Base-by-base conservation (phyloP, 352 stramenopile species). In the Phytopythium montanum region DNA sequence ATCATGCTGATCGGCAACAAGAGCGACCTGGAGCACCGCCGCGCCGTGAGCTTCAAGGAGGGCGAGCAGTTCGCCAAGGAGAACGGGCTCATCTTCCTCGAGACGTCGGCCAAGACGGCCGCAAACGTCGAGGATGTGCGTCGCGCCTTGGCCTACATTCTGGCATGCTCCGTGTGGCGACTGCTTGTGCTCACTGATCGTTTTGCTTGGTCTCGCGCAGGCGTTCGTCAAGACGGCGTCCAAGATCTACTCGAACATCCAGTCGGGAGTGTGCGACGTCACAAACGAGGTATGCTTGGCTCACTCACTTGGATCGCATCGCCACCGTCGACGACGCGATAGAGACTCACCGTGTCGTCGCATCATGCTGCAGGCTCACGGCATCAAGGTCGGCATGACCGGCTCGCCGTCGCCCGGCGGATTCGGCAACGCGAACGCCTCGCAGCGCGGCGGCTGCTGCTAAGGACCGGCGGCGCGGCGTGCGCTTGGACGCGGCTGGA, bases 1-100 rank as follows among this genome's bases (percentile, higher is more conserved):
- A 99, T 99, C 72, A 99, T 99, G 95, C 75, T 99, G 12, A 98
- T 99, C 66, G 97, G 97, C 59, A 99, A 99, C 77, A 99, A 99
- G 75, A 97, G 88, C 68, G 97, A 99, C 80, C 69, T 99, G 63
- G 96, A 98, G 61, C 93, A 98, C 70, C 86, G 86, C 58, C 87
- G 97, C 29, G 95, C 94, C 16, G 97, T 99, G 28, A 96, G 81
- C 50, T 98, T 92, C 52, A 97, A 99, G 72, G 98, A 99, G 74
- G 98, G 97, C 48, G 92, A 97, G 69, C 81, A 97, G 65, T 99
- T 99, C 82, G 98, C 98, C 13, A 96, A 99, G 70, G 95, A 99
- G 65, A 98, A 99, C 75, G 97, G 97, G 1, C 80, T 99, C n/a
- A 98, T 99, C 59, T 99, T 99, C 81, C 79, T 99, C 52, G 98